phyloP scores from a whole-genome alignment of 176 grass and related monocot species.

The Secale cereale region DNA sequence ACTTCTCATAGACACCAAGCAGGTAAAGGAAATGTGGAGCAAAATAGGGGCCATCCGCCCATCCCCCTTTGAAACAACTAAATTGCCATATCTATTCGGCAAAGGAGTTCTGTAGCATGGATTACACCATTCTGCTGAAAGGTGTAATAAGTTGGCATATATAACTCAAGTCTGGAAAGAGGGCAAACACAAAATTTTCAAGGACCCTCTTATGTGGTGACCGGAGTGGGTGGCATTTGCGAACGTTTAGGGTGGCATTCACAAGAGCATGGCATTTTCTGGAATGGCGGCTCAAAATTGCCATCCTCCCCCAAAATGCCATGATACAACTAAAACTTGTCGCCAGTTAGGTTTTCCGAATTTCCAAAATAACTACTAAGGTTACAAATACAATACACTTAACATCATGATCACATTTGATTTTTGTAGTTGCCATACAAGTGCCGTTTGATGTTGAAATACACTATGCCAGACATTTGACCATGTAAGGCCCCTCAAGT shows the following conservation, averaged over 20 bases:
- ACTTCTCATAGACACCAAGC: background rate
- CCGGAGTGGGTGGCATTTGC: too few relatives aligned
- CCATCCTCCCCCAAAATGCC: too few relatives aligned
- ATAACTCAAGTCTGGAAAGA: background rate
- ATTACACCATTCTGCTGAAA: background rate
- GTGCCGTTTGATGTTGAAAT: background rate
- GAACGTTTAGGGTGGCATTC: too few relatives aligned
- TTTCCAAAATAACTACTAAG: background rate
- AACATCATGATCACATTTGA: background rate
- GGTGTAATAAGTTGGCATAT: background rate
- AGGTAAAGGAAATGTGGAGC: background rate
- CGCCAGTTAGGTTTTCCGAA: too few relatives aligned
- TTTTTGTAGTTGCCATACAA: background rate
- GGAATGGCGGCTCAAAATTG: too few relatives aligned
- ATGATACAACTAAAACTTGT: too few relatives aligned
- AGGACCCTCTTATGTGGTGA: too few relatives aligned
- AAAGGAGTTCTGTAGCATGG: background rate
- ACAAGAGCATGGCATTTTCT: too few relatives aligned
- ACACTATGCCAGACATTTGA: constrained; percentile 52
- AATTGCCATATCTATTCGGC: background rate
- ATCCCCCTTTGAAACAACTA: background rate
- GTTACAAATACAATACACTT: constrained; percentile 1
- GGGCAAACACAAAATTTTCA: background rate
- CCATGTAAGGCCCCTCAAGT: constrained; percentile 95
- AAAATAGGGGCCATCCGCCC: background rate